Conservation (phyloP, 2,329 filamentous ascomycete genomes). For the Thyridium curvatum region DNA sequence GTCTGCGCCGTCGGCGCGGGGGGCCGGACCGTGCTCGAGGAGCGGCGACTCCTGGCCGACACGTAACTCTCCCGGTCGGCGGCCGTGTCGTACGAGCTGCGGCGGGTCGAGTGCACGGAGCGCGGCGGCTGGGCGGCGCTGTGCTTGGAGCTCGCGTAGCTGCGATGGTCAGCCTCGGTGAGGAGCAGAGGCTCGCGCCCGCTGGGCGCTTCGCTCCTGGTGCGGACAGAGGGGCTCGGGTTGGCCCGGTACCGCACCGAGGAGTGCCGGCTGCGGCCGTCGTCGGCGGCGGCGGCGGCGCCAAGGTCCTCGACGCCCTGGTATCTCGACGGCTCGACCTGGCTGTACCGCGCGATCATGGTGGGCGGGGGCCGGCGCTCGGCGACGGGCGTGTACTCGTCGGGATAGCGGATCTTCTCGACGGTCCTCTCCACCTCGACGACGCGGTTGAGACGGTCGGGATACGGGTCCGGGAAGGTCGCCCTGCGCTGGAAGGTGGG, state of each 20-base stretch:
- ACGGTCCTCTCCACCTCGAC: slow-evolving; percentile 28
- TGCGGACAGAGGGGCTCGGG: slow-evolving; percentile 22
- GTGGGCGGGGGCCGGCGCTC: slow-evolving; percentile 21
- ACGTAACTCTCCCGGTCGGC: slow-evolving; percentile 38
- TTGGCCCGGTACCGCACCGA: slow-evolving; percentile 27
- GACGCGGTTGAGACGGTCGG: slow-evolving; percentile 25
- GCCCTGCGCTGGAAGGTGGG: slow-evolving; percentile 34
- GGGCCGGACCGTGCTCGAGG: slow-evolving; percentile 24
- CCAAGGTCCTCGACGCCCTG: slow-evolving; percentile 29
- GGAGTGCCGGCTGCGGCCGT: slow-evolving; percentile 32
- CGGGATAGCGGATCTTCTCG: slow-evolving; percentile 29
- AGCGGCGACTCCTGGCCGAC: slow-evolving; percentile 33
- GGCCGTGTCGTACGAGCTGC: slow-evolving; percentile 17
- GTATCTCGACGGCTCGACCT: slow-evolving; percentile 15
- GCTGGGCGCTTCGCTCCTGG: slow-evolving; percentile 33
- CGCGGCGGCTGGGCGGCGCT: slow-evolving; percentile 17
- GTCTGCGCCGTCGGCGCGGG: slow-evolving; percentile 8
- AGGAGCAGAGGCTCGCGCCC: slow-evolving; percentile 26
- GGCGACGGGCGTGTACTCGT: slow-evolving; percentile 20
- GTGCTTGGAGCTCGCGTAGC: slow-evolving; percentile 29
- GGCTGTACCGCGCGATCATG: slow-evolving; percentile 28
- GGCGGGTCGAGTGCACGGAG: slow-evolving; percentile 12
- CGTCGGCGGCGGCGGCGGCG: slow-evolving; percentile 28
- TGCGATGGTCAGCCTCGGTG: slow-evolving; percentile 32
- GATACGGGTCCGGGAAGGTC: slow-evolving; percentile 35